These are phyloP conservation scores for Solanum chacoense DNA, from an alignment of 305 asterid genomes.

Conservation along the genomic window DNA sequence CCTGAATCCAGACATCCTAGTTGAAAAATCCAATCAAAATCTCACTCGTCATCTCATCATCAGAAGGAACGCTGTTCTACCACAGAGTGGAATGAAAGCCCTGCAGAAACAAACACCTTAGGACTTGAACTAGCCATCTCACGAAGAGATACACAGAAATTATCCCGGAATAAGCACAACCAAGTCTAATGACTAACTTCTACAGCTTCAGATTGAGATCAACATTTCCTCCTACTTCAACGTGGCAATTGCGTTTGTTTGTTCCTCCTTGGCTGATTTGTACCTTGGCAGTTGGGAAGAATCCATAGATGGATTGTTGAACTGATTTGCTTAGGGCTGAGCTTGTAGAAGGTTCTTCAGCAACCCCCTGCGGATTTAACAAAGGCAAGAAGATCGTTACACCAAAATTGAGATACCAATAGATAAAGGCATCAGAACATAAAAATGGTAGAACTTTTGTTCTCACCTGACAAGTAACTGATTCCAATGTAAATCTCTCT, in stretches of 20 bases:
- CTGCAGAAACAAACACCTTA: not conserved
- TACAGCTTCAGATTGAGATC: slow-evolving; percentile 79
- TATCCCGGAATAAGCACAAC: not conserved
- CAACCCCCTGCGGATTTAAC: slow-evolving; percentile 25
- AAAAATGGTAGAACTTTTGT: not conserved
- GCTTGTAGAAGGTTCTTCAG: slow-evolving; percentile 12
- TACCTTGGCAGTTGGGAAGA: slow-evolving; percentile 38
- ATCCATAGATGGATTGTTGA: slow-evolving; percentile 31
- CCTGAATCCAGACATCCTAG: not conserved
- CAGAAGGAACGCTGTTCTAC: not conserved
- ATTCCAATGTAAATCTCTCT: slow-evolving; percentile 14
- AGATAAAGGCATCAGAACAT: not conserved
- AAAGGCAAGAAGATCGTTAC: not conserved
- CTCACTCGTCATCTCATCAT: not conserved
- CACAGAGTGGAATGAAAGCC: not conserved
- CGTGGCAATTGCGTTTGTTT: slow-evolving; percentile 15
- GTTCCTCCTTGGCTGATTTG: slow-evolving; percentile 18
- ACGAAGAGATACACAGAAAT: not conserved
- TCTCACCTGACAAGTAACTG: slow-evolving; percentile 32
- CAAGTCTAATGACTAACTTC: not conserved
- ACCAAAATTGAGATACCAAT: not conserved
- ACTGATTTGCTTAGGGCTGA: slow-evolving; percentile 20
- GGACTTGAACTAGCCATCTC: not conserved
- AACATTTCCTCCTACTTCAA: slow-evolving; percentile 31
- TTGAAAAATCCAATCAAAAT: slow-evolving; percentile 1